Percentiles rank a stretch among this genome's conserved stretches.
Conservation (phyloP, 2,329 filamentous ascomycete genomes). For the Coniochaeta hoffmannii region DNA sequence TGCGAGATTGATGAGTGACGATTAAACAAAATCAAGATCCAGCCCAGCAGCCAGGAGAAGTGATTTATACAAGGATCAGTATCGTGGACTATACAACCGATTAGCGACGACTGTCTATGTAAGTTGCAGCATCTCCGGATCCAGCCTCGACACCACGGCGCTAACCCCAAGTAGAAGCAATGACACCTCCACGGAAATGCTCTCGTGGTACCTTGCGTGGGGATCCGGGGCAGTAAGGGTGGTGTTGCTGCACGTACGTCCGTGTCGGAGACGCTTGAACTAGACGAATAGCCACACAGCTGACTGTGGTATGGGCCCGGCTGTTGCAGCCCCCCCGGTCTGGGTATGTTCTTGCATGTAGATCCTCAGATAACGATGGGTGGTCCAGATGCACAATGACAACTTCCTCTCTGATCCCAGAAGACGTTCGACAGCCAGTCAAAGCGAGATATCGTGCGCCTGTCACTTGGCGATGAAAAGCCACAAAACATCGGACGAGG, state of each 20-base stretch:
- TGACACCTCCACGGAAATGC: constrained; percentile 1
- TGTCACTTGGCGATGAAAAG: too few species aligned
- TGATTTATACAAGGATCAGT: not conserved
- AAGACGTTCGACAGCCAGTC: not conserved
- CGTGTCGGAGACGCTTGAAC: constrained; percentile 1
- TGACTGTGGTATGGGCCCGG: not conserved
- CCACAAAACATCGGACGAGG: too few species aligned
- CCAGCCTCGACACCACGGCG: not conserved
- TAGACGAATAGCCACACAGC: not conserved
- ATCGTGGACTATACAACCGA: not conserved
- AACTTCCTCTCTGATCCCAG: not conserved
- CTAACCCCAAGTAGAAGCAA: constrained; percentile 1
- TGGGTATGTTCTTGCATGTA: not conserved
- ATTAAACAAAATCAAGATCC: not conserved
- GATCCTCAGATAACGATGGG: constrained; percentile 3
- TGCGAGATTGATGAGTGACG: not conserved
- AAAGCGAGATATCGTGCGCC: too few species aligned
- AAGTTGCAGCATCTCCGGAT: constrained; percentile 3
- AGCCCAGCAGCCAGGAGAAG: not conserved
- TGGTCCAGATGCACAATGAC: not conserved
- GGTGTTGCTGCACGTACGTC: not conserved
- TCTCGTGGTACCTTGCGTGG: not conserved
- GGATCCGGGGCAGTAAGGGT: too few species aligned
- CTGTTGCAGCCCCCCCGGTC: not conserved
- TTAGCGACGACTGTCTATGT: not conserved